Base-by-base conservation (phyloP, 1,284 basidiomycete genomes). In the Volvariella volvacea region DNA sequence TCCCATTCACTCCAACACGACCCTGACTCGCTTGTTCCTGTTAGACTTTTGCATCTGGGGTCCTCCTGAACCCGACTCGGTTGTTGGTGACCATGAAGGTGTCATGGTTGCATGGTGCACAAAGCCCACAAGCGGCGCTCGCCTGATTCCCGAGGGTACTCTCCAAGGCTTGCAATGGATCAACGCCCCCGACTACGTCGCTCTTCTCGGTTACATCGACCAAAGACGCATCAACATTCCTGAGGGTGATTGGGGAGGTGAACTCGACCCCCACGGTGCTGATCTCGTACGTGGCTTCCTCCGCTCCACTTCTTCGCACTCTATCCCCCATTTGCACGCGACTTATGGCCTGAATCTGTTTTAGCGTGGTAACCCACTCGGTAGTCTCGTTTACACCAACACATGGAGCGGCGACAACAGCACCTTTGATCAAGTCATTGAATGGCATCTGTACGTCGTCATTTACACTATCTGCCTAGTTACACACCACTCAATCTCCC, bases 31-130 rank as follows among this genome's bases (percentile, higher is more conserved):
- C 10, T 6, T 31, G 15, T 15, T 2, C 14, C 8, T 44, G 43
- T 42, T 17, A 77, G 77, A 80, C 55, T 80, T 75, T 56, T 80
- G 78, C 50, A 48, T 80, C 2, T 80, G 72, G 70, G 73, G 65
- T 1, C 70, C 77, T 9, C 57, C 64, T 2, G 59, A 60, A 19
- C 60, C 59, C 19, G 63, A 70, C 57, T 59, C 67, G 28, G 57
- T 66, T 19, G 75, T 87, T 43, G 77, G 73, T 19, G 70, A 84
- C 51, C 73, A 75, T 3, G 87, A 89, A 61, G 76, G 70, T 31
- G 68, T 79, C 57, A 80, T 76, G 50, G 80, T 89, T 15, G 78
- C 83, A 0, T 89, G 77, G 76, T 63, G 60, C 48, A 63, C 63
- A 1, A 59, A 60, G 46, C 58, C 61, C 15, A 55, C 56, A 1